Evolutionary conservation across 305 asterid species (phyloP), one percentile per base, ranked within the genome.

Genomic region (Nicotiana rustica): DNA sequence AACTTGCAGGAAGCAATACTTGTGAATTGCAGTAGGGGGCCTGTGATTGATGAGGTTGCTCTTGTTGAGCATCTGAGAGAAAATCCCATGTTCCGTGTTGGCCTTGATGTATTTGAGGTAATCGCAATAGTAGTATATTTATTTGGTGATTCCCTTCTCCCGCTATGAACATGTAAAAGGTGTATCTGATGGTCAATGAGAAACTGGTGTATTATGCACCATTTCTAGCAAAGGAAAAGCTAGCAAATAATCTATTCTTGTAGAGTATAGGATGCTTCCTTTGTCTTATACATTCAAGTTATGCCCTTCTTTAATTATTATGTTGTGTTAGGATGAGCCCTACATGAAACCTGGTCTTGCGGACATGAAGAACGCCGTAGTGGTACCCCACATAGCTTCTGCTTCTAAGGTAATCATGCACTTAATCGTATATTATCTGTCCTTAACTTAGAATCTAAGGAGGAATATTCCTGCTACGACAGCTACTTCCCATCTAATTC

Each of bases 41-140:
- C 99, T 21, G 99, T 96, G 47, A 33, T 96, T 38, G 97, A 96
- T 76, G 99, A 96, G 92, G 97, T 79, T n/a, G 98, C 98, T 80
- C 99, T 96, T 2, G 99, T 96, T 2, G 95, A 94, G 83, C 99
- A 96, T 85, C 89, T 96, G 85, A 96, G 85, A 84, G 94, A 86
- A 21, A 96, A 94, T 86, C 99, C 98, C 55, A 96, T 96, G 99
- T 96, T 96, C 84, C 91, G 98, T 86, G 99, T 94, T 88, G 99
- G 97, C 17, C 98, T 96, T 83, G 99, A 96, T 88, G 99, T 96
- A 73, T 96, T 96, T 85, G 99, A 96, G 98, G 99, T 95, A 86
- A 81, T 71, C 17, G 10, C 75, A 49, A 82, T 66, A 67, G 8
- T 21, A 12, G 21, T 4, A 15, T 2, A 15, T 21, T 60, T 21